Conservation (phyloP, 1,139 yeast genomes). For the Blastobotrys malaysiensis region DNA sequence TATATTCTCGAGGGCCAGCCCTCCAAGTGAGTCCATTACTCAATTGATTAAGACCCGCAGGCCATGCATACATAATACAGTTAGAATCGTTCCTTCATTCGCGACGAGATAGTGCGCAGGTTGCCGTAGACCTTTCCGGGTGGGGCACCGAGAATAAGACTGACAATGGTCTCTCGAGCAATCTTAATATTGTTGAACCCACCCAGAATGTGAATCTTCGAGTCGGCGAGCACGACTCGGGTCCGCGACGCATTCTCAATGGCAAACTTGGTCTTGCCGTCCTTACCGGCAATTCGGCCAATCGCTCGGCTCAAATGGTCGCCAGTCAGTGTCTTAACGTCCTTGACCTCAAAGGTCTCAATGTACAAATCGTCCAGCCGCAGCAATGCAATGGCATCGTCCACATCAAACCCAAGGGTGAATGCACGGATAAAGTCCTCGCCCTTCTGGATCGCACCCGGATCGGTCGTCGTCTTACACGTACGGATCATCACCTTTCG, state of each 20-base stretch:
- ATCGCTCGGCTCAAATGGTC: conserved; percentile 97
- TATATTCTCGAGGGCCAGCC: conserved; percentile 15
- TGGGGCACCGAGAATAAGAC: conserved; percentile 93
- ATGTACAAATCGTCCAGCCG: conserved; percentile 93
- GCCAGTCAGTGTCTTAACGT: conserved; percentile 89
- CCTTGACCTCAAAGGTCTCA: conserved; percentile 94
- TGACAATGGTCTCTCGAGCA: conserved; percentile 95
- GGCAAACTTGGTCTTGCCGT: conserved; percentile 97
- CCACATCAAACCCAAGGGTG: conserved; percentile 91
- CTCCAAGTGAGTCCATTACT: conserved; percentile 1
- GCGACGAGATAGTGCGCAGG: conserved; percentile 90
- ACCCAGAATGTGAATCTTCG: conserved; percentile 92
- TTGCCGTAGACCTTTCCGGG: conserved; percentile 98
- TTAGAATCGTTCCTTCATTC: conserved; percentile 93
- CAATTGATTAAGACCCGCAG: neutral
- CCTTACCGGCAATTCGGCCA: conserved; percentile 99
- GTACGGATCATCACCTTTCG: conserved; percentile 86
- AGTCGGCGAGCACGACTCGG: conserved; percentile 93
- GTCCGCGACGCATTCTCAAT: conserved; percentile 98
- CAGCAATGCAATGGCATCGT: conserved; percentile 90
- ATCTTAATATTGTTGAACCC: conserved; percentile 95
- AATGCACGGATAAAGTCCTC: conserved; percentile 95
- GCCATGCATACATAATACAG: conserved; percentile 1
- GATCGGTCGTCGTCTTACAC: conserved; percentile 70
- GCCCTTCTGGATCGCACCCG: conserved; percentile 39